Conservation (phyloP, 129 eudicot species). For the Ambrosia artemisiifolia region DNA sequence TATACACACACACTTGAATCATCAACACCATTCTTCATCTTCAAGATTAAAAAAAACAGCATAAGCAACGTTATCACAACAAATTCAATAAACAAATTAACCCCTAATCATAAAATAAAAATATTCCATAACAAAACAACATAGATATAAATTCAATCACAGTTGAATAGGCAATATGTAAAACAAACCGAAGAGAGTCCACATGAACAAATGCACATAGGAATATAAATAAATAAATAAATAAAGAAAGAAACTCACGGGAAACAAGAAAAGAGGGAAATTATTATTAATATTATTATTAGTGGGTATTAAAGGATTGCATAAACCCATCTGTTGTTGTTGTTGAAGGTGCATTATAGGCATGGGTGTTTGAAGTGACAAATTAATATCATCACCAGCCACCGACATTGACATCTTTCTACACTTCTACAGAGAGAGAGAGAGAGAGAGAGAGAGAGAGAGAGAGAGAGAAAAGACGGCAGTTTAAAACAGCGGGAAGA, state of each 20-base stretch:
- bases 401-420: constrained; percentile 29
- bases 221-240: no score
- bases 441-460: constrained; percentile 20
- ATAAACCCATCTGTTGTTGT: constrained; percentile 9
- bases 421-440: constrained; percentile 1
- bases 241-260: background rate
- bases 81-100: background rate
- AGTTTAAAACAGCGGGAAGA: constrained; percentile 25
- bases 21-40: no score
- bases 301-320: constrained; percentile 4
- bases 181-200: no score
- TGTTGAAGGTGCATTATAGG: constrained; percentile 30
- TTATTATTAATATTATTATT: background rate
- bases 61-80: no score
- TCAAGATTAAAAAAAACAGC: no score
- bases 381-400: constrained; percentile 27
- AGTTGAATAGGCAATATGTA: no score
- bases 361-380: constrained; percentile 20
- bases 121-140: no score
- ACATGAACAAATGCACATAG: no score
- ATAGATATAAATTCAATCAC: no score
- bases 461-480: constrained; percentile 20
- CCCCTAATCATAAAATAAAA: background rate
- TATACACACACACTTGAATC: no score
- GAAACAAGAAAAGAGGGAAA: constrained; percentile 4